Evolutionary conservation across 164 flowering plant genomes (phyloP), one percentile per base, ranked within the genome.

Genomic region (Nelumbo lutea): DNA sequence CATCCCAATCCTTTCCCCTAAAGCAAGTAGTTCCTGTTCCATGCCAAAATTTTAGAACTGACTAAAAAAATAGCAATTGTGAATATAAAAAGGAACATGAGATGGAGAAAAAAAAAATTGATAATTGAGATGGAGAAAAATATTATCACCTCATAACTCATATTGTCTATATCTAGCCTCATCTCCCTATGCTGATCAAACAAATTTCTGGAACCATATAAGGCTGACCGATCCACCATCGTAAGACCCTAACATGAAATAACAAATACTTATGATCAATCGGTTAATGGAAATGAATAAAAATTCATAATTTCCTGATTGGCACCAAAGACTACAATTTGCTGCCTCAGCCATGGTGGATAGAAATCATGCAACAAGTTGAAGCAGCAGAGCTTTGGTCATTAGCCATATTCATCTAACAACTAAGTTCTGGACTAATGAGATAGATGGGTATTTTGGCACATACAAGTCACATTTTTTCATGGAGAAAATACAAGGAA

Each of bases 1-100:
- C 66, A 42, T 83, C 58, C 93, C 93, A 65, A 88, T 87, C 61
- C 89, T 76, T 70, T 88, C 93, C 44, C 84, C 90, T 14, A 88
- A 74, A 52, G 87, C 93, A 72, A 88, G 86, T 41, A 88, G 78
- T 73, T 88, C 90, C 93, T 88, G 87, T 60, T 51, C 64, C 59
- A 70, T 6, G 9, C 27, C 70, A 70, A 67, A 52, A 10, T 68
- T 10, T 59, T 44, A 1, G 56, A 51, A 70, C 2, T 6, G 2
- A 66, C 41, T 45, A 47, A 45, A 52, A 27, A 64, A 62, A 10
- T 11, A 42, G 40, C 56, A 57, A 14, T 6, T 6, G 2, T 13
- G 11, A 11, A 10, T 53, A 4, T 3, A 9, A 50, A 50, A 53
- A 53, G 14, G 14, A 53, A 13, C 57, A 53, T 11, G 57, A 53